These are phyloP conservation scores for Thuidium tamariscinum DNA, from an alignment of 225 moss, liverwort and hornwort genomes.

Conservation along the genomic window DNA sequence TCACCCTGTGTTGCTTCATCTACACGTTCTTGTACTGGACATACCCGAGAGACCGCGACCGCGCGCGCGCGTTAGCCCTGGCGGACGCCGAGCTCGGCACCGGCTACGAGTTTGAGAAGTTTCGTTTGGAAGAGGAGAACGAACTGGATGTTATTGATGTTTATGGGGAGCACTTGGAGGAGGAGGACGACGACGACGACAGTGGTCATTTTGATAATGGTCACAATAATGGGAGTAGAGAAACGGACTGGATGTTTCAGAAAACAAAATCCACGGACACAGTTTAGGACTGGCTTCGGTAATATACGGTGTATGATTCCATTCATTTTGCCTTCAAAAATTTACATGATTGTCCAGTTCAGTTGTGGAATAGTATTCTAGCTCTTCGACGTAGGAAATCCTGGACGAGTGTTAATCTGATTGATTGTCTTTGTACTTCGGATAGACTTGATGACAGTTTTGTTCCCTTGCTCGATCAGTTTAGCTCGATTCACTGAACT, in stretches of 20 bases:
- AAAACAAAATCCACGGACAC: constrained; percentile 2
- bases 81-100: constrained; percentile 8
- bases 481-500: neutral
- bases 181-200: neutral
- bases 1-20: constrained; percentile 66
- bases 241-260: constrained; percentile 20
- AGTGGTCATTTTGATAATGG: neutral
- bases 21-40: constrained; percentile 85
- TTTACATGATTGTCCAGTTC: neutral
- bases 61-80: constrained; percentile 34
- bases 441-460: neutral
- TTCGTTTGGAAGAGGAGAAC: constrained; percentile 31
- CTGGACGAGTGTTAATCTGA: neutral
- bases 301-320: neutral
- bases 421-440: neutral
- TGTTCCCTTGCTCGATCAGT: neutral
- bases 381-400: neutral
- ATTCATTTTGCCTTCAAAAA: neutral
- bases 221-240: neutral
- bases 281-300: neutral
- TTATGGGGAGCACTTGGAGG: constrained; percentile 25
- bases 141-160: constrained; percentile 33
- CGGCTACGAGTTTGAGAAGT: constrained; percentile 25
- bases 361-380: neutral
- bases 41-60: constrained; percentile 80